Evolutionary conservation across 257 asterid species (phyloP).

Genomic region (Ajuga chamaepitys): DNA sequence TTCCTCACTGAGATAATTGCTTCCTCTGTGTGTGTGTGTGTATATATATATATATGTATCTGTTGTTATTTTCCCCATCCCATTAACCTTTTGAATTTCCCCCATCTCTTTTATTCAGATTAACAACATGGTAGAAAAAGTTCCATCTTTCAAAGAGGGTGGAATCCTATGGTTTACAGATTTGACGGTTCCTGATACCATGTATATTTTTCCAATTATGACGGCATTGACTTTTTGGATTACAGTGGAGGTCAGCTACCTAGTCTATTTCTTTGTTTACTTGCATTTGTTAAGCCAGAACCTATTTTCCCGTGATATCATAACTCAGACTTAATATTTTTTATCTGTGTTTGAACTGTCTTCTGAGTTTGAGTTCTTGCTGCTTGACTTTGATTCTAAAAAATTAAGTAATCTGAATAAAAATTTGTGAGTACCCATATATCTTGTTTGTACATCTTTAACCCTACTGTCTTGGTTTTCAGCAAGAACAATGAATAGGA

Average conservation of each 20-base stretch:
- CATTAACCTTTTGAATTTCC: background rate
- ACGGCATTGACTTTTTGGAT: slow-evolving; percentile 89
- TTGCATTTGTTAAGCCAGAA: background rate
- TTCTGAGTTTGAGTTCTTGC: background rate
- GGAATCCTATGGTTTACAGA: slow-evolving; percentile 87
- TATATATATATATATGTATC: background rate
- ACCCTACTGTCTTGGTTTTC: background rate
- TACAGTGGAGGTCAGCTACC: slow-evolving; percentile 73
- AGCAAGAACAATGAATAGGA: background rate
- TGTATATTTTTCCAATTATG: slow-evolving; percentile 73
- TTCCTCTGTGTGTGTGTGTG: slow-evolving; percentile 1
- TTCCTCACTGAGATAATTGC: background rate
- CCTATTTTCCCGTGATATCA: slow-evolving; percentile 5
- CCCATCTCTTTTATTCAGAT: slow-evolving; percentile 39
- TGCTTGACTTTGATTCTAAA: background rate
- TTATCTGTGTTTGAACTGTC: slow-evolving; percentile 1
- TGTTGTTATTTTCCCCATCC: background rate
- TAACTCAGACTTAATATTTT: background rate
- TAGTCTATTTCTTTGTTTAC: slow-evolving; percentile 1
- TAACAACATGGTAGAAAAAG: slow-evolving; percentile 69
- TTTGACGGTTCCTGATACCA: slow-evolving; percentile 78
- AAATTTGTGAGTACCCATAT: background rate
- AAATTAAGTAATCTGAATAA: background rate
- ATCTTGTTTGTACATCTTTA: background rate
- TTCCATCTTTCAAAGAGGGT: slow-evolving; percentile 90